Base-by-base conservation (phyloP, 441 rosid species). In the Eutrema salsugineum region DNA sequence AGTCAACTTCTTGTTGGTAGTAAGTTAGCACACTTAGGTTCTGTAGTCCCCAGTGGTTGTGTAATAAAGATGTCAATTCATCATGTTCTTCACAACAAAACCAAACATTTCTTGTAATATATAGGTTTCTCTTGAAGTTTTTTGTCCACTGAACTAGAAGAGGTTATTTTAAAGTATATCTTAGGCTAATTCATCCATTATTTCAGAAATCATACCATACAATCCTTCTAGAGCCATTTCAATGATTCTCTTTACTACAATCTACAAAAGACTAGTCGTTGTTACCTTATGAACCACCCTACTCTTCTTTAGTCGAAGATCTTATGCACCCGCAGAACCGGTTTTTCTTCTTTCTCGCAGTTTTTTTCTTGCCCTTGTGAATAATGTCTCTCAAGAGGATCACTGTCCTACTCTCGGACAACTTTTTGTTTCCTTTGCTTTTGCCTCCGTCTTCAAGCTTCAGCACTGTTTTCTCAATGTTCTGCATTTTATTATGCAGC, bases 321-420 rank as follows among this genome's bases (percentile, higher is more conserved):
- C 85, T 80, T 28, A 69, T 72, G 49, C 94, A 93, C 28, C 97
- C 91, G 49, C 97, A 91, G 77, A 93, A 86, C 72, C 90, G 77
- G 49, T 66, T 77, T 79, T 88, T 89, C 82, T 81, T 88, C 74
- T 66, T 77, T 78, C 81, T 83, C 43, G 81, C 73, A 4, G 78
- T 79, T 3, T 78, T 85, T 78, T 80, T 82, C 17, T 86, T 70
- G n/a, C 92, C 81, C 6, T 63, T 84, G 75, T 79, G 71, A 63
- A 96, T 86, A 58, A 93, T 87, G 58, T 88, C 88, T 85, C 84
- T 89, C 80, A 93, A 72, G 47, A 87, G 66, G 44, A 84, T 68
- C 51, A 89, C 85, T 2, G 91, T 81, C 68, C 73, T 82, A 60
- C 79, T 75, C 68, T 83, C 66, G 78, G 82, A 27, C 60, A 87